Conservation (phyloP, 2,329 filamentous ascomycete genomes). For the Massarina eburnea region DNA sequence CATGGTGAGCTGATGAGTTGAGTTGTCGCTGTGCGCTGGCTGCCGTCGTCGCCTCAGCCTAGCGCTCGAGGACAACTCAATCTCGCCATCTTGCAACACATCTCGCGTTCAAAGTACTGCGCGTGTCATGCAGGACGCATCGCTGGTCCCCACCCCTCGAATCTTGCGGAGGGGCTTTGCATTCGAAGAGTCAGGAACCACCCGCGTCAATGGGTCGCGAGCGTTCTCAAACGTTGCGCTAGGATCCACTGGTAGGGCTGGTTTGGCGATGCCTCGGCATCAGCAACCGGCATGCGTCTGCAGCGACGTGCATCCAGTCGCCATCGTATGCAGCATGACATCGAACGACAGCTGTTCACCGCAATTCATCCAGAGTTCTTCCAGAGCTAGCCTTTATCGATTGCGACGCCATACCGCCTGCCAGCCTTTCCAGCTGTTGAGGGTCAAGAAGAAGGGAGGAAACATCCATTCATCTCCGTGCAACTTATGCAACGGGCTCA, state of each 20-base stretch:
- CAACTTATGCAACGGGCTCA: conserved; percentile 4
- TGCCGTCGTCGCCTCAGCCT: conserved; percentile 13
- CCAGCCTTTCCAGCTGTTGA: not conserved
- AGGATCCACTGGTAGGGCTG: conserved; percentile 23
- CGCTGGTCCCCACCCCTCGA: not conserved
- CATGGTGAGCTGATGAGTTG: conserved; percentile 26
- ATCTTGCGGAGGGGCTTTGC: conserved; percentile 6
- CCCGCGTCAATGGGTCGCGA: conserved; percentile 19
- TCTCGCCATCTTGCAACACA: not conserved
- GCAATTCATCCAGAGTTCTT: conserved; percentile 16
- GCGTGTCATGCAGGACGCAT: conserved; percentile 4
- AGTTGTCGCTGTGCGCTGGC: conserved; percentile 14
- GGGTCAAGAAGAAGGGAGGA: not conserved
- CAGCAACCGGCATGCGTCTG: conserved; percentile 18
- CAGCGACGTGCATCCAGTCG: conserved; percentile 9
- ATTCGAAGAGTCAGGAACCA: conserved; percentile 33
- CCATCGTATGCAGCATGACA: conserved; percentile 31
- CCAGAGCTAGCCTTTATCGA: conserved; percentile 11
- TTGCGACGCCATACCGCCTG: conserved; percentile 8
- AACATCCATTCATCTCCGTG: conserved; percentile 5
- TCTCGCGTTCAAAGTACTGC: not conserved
- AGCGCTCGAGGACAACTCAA: conserved; percentile 14
- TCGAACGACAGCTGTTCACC: conserved; percentile 34
- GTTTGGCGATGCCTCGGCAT: conserved; percentile 21
- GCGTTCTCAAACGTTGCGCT: conserved; percentile 31